phyloP scores from a whole-genome alignment of 306 rosid genomes.

The Morella rubra region DNA sequence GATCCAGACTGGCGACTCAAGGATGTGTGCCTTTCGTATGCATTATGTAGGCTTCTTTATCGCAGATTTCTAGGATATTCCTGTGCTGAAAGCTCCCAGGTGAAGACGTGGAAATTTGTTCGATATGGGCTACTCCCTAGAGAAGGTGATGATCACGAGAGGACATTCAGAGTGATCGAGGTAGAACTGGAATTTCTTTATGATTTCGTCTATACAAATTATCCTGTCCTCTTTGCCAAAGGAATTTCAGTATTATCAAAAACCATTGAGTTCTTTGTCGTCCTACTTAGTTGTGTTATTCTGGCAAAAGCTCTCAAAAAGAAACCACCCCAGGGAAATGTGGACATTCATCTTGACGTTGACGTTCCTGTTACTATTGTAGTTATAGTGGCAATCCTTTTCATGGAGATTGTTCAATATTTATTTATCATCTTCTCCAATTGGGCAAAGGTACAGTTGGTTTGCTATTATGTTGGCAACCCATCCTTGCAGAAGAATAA shows the following conservation, averaged over 20 bases:
- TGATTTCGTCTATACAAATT: background rate
- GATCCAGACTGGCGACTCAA: background rate
- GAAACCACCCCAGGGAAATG: background rate
- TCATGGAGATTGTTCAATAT: background rate
- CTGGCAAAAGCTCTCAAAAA: too few species aligned
- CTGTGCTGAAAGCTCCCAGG: background rate
- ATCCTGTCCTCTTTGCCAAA: background rate
- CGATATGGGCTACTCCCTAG: background rate
- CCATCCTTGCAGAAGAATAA: background rate
- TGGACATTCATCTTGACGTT: background rate
- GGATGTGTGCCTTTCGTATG: background rate
- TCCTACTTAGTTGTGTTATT: background rate
- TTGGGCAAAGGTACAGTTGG: background rate
- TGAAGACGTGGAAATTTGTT: background rate
- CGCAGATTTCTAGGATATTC: background rate
- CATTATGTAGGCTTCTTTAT: background rate
- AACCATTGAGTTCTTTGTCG: background rate
- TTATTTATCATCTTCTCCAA: background rate
- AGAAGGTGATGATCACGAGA: background rate
- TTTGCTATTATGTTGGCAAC: background rate
- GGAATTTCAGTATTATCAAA: background rate
- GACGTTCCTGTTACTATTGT: background rate
- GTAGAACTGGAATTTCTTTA: background rate
- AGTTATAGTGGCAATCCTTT: background rate
- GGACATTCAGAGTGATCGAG: background rate